Evolutionary conservation across 257 asterid species (phyloP).

Genomic region (Solanum dulcamara): DNA sequence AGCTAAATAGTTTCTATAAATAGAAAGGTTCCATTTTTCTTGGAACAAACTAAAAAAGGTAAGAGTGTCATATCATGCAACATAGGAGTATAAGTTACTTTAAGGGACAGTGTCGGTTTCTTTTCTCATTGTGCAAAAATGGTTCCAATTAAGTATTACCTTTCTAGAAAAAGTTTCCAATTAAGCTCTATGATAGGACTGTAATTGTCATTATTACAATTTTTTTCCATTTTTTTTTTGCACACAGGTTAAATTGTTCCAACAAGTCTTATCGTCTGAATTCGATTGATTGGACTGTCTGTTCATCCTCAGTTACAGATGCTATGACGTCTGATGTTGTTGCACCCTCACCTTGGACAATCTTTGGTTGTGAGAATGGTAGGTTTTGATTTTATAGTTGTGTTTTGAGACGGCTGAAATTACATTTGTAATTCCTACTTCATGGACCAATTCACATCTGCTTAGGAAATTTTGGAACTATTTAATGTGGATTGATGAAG

Average conservation of each 20-base stretch:
- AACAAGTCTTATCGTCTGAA: constrained; percentile 33
- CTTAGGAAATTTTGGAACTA: neutral
- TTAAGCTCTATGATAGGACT: neutral
- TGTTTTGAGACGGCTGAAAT: constrained; percentile 8
- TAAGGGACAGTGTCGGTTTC: neutral
- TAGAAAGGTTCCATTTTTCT: neutral
- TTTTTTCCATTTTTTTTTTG: neutral
- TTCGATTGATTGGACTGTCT: constrained; percentile 72
- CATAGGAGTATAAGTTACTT: neutral
- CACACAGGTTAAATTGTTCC: constrained; percentile 48
- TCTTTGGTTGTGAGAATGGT: constrained; percentile 96
- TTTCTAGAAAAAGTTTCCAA: neutral
- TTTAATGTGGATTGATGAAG: neutral
- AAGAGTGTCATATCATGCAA: neutral
- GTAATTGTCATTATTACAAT: neutral
- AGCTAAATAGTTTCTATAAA: neutral
- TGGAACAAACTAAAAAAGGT: neutral
- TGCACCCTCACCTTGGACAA: constrained; percentile 95
- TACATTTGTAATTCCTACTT: neutral
- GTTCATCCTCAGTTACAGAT: constrained; percentile 63
- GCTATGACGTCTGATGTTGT: constrained; percentile 65
- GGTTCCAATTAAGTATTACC: neutral
- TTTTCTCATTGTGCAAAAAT: neutral
- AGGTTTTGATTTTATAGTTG: constrained; percentile 9
- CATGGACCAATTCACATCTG: neutral